These are phyloP conservation scores for Russula abietina DNA, from an alignment of 768 basidiomycete genomes.

Conservation along the genomic window DNA sequence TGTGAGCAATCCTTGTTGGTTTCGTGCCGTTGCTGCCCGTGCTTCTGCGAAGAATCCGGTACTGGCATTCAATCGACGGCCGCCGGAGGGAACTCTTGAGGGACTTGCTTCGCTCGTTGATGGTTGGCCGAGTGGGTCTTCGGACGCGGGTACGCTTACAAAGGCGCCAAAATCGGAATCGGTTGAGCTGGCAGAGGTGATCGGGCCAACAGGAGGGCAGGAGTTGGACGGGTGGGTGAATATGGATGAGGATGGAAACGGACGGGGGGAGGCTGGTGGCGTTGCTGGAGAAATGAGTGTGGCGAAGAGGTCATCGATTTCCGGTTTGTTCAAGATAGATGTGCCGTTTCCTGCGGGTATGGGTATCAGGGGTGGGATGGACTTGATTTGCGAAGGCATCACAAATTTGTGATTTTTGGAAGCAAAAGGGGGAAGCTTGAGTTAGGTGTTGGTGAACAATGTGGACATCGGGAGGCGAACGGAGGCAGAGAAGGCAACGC, in stretches of 20 bases:
- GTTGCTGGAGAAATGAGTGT: constrained; percentile 34
- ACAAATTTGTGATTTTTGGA: neutral
- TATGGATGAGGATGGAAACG: constrained; percentile 12
- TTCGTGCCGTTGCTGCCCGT: constrained; percentile 46
- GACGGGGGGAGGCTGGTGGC: constrained; percentile 31
- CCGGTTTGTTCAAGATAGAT: constrained; percentile 12
- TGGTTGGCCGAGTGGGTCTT: constrained; percentile 42
- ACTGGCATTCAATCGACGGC: neutral
- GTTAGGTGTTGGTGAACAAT: constrained; percentile 1
- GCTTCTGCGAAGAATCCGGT: constrained; percentile 48
- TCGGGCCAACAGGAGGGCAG: constrained; percentile 14
- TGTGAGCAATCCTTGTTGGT: constrained; percentile 49
- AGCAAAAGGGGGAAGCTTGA: neutral
- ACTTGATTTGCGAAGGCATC: constrained; percentile 10
- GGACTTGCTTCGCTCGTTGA: neutral
- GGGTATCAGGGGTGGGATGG: constrained; percentile 29
- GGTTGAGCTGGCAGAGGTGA: constrained; percentile 11
- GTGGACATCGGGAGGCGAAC: constrained; percentile 8
- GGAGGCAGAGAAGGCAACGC: neutral
- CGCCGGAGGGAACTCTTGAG: neutral
- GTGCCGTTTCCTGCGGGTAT: constrained; percentile 22
- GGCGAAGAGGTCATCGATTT: constrained; percentile 33
- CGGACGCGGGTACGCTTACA: constrained; percentile 47
- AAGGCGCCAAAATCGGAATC: constrained; percentile 56
- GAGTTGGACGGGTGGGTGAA: constrained; percentile 1